These are phyloP conservation scores for Pseudopithomyces chartarum DNA, from an alignment of 2,329 filamentous ascomycete genomes.

Conservation along the genomic window DNA sequence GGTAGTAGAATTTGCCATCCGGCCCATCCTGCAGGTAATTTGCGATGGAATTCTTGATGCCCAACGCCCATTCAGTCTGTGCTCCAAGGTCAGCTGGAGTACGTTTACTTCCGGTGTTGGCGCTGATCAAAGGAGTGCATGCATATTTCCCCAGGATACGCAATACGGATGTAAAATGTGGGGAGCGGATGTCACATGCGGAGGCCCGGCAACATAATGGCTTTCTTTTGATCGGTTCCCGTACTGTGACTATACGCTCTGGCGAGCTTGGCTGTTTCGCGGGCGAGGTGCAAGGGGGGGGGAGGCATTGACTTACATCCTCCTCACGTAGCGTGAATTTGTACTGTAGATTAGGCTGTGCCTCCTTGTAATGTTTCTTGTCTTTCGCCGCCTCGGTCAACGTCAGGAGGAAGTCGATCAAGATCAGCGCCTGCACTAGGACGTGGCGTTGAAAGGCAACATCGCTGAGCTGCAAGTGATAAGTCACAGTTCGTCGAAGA, in stretches of 20 bases:
- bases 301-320: conserved; percentile 65
- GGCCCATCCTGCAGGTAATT: conserved; percentile 79
- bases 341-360: conserved; percentile 90
- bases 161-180: not conserved
- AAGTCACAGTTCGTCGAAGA: conserved; percentile 31
- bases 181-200: conserved; percentile 11
- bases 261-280: not conserved
- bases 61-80: conserved; percentile 80
- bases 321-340: conserved; percentile 77
- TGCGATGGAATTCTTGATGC: conserved; percentile 78
- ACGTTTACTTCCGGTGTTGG: conserved; percentile 20
- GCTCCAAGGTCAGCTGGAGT: conserved; percentile 41
- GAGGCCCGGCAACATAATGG: not conserved
- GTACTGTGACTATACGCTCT: not conserved
- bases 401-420: conserved; percentile 94
- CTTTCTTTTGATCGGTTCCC: not conserved
- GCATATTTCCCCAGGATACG: not conserved
- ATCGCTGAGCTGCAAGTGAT: conserved; percentile 74
- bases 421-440: conserved; percentile 90
- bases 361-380: conserved; percentile 70
- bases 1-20: conserved; percentile 91
- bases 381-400: conserved; percentile 81
- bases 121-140: conserved; percentile 14
- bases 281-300: not conserved
- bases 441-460: conserved; percentile 93